These are phyloP conservation scores for Sporothrix pseudoabietina DNA, from an alignment of 2,329 filamentous ascomycete genomes.

Conservation along the genomic window DNA sequence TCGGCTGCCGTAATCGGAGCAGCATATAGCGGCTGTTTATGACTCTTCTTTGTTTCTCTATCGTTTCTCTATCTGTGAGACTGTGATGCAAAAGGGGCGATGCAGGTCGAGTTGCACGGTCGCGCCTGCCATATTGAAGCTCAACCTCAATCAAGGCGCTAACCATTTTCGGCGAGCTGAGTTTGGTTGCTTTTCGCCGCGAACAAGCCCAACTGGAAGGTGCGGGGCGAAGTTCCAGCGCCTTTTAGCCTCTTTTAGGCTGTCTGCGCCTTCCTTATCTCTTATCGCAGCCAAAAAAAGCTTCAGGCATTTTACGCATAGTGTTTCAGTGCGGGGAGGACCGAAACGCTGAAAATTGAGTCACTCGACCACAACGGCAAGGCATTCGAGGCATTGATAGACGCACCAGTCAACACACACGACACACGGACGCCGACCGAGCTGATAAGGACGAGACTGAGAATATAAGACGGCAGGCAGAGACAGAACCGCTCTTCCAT, in stretches of 20 bases:
- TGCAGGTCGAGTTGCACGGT: slow-evolving; percentile 3
- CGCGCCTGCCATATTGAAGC: neutral
- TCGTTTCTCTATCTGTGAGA: neutral
- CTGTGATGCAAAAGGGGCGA: slow-evolving; percentile 5
- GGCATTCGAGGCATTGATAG: slow-evolving; percentile 4
- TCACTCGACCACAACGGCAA: slow-evolving; percentile 19
- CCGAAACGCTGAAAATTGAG: slow-evolving; percentile 4
- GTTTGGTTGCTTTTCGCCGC: neutral
- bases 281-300: slow-evolving; percentile 27
- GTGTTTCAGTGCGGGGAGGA: slow-evolving; percentile 18
- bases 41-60: neutral
- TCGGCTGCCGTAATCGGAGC: neutral
- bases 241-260: neutral
- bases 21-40: neutral
- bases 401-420: neutral
- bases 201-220: neutral
- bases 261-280: slow-evolving; percentile 9
- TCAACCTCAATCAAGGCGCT: neutral
- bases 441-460: slow-evolving; percentile 10
- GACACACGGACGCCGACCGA: neutral
- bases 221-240: slow-evolving; percentile 15
- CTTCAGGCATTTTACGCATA: slow-evolving; percentile 23
- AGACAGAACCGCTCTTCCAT: too few species aligned
- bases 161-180: slow-evolving; percentile 23
- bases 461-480: neutral